Conservation (phyloP, 768 basidiomycete genomes). For the Leccinum variicolor region DNA sequence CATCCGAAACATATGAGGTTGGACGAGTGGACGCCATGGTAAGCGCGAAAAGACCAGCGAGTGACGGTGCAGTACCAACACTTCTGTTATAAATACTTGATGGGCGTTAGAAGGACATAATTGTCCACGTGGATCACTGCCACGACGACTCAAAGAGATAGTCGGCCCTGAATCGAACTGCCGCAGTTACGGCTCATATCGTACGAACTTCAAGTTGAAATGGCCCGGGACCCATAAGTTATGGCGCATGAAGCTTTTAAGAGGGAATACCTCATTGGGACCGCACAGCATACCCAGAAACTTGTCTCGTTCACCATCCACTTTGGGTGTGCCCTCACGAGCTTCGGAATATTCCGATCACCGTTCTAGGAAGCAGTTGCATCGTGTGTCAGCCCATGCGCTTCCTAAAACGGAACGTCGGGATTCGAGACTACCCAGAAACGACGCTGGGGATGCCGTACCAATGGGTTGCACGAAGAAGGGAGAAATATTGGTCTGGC, state of each 20-base stretch:
- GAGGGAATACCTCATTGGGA: neutral
- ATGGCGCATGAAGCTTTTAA: too few relatives aligned
- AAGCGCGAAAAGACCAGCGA: neutral
- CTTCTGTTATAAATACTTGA: neutral
- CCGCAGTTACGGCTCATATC: neutral
- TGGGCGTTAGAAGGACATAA: neutral
- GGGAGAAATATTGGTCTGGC: too few relatives aligned
- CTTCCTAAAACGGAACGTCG: too few relatives aligned
- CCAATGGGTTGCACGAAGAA: too few relatives aligned
- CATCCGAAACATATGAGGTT: slow-evolving; percentile 19
- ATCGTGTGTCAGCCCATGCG: too few relatives aligned
- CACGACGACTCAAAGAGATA: neutral
- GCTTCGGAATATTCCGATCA: too few relatives aligned
- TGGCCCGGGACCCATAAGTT: too few relatives aligned
- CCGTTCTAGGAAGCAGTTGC: too few relatives aligned
- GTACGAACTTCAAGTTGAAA: neutral
- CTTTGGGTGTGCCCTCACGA: too few relatives aligned
- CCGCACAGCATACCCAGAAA: neutral
- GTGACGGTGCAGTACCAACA: neutral
- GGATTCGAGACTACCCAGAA: too few relatives aligned
- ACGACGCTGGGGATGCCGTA: neutral
- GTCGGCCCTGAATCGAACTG: neutral
- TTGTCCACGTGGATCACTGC: neutral
- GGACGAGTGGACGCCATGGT: slow-evolving; percentile 1
- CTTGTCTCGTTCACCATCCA: too few relatives aligned